Base-by-base conservation (phyloP, 2,329 filamentous ascomycete species). In the Fusarium armeniacum region DNA sequence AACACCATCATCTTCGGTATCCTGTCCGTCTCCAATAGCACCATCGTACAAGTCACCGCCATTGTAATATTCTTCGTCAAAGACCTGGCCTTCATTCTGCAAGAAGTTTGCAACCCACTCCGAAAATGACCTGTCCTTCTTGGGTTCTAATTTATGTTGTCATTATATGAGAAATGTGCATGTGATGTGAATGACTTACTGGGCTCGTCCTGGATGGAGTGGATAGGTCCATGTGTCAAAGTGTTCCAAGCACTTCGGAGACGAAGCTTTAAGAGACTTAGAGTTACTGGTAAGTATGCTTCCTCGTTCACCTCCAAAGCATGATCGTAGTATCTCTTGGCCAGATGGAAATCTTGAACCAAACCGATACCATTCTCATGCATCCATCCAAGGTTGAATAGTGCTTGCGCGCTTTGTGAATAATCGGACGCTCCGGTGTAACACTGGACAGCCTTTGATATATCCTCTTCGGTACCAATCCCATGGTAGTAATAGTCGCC, bases 331-430 rank as follows among this genome's bases (percentile, higher is more conserved):
- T 94, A 97, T 56, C 96, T 86, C 81, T 99, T 99, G 3, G 97
- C 96, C 59, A 99, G 89, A 76, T 99, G 96, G 78, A 97, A 99
- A 77, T 99, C 96, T 78, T 99, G 96, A 57, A 92, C 91, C 22
- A 98, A 87, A 3, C 94, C 93, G 51, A 98, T 86, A 10, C 96
- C 96, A 76, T 98, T 98, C 81, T 99, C 96, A 76, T 99, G 94
- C 95, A 99, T 98, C 96, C 96, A 99, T 7, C 96, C 97, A 16
- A 99, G 84, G 75, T 99, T 98, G 88, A 94, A 99, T 60, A 98
- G 89, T 16, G 97, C 96, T 80, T 99, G 97, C 4, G 95, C 96
- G 73, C 93, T 97, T 76, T 94, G 91, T 72, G 95, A 90, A 63
- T 92, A 94, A 76, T 99, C 96, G 0, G 94, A 94, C 2, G 96